Evolutionary conservation across 495 filamentous ascomycete species (phyloP), one percentile per base, ranked within the genome.

Genomic region (Evansstolkia leycettana): DNA sequence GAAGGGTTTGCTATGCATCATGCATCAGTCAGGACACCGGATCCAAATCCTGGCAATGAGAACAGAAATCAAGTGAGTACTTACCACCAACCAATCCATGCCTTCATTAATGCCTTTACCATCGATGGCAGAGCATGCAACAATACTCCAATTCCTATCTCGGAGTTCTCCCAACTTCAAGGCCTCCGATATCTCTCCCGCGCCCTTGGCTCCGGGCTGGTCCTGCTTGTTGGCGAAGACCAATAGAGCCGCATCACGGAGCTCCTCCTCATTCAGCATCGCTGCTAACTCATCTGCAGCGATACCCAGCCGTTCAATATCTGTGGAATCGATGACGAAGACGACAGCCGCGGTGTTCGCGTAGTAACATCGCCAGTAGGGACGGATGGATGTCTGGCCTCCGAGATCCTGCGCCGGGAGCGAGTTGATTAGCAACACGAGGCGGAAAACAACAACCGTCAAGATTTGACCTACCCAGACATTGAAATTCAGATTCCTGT

Each of bases 211-310:
- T 14, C 90, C 92, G 2, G 90, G 90, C 51, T 96, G 90, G 62
- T 98, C 90, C 51, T 98, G 92, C 64, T 98, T 98, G 63, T 98
- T 98, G 38, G 90, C 90, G 60, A 98, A 98, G 3, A 98, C 92
- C 16, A 98, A 64, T 25, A 98, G 59, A 15, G 85, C 80, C 7
- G 92, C 89, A 45, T 96, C 92, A 39, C 80, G 80, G 18, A 98
- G 71, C 54, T 98, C 90, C 24, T 96, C 92, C 57, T 98, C 90
- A 52, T 87, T 87, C 37, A 98, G 59, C 92, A 98, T 98, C 2
- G 88, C 84, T 27, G 82, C 74, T 24, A 98, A 66, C 58, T 98
- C 90, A 47, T 94, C 90, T 7, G 86, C 76, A 1, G 90, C 90
- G 1, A 86, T 96, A 31, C 82, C 78, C 29, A 98, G 64, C 30